Base-by-base conservation (phyloP, 2,329 filamentous ascomycete species). In the Cladobotryum mycophilum region DNA sequence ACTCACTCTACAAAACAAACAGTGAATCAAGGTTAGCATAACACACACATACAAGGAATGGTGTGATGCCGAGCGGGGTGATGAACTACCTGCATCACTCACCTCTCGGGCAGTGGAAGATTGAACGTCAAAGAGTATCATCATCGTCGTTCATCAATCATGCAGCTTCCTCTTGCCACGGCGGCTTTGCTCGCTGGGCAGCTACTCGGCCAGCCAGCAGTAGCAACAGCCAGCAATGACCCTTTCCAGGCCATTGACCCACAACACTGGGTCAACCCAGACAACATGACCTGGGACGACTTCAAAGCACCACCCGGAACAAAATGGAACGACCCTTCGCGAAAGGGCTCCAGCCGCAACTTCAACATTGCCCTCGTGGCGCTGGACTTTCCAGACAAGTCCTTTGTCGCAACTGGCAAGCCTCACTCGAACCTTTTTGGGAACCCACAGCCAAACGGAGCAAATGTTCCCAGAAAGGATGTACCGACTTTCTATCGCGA, bases 291-390 rank as follows among this genome's bases (percentile, higher is more conserved):
- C 9, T 76, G 73, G 74, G 68, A 59, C 5, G 74, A 80, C 53
- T 79, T 70, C 56, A 66, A 66, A 11, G 61, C 63, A 14, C 73
- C 73, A 1, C 76, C 76, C 0, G 71, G 69, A 2, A 76, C 73
- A 1, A 69, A 67, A 15, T 80, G 76, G 76, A 67, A 64, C 6
- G 70, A 79, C 49, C 67, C 74, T 2, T 58, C 61, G 0, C 65
- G 61, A 34, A 72, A 66, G 51, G 76, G 76, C 7, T 68, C 70
- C 2, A 64, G 64, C 34, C 69, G 76, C 15, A 79, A 80, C 64
- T 80, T 79, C 66, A 78, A 79, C 55, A 79, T 80, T 51, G 76
- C 76, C 5, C 70, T 80, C 53, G 71, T 80, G 22, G 67, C 72
- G 1, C 68, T 80, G 34, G 76, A 80, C 60, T 80, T 78, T 55